A percentile compares a stretch with the other conserved stretches of the same genome.
Conservation (phyloP, 148 eudicot species). For the Persicaria maculosa region DNA sequence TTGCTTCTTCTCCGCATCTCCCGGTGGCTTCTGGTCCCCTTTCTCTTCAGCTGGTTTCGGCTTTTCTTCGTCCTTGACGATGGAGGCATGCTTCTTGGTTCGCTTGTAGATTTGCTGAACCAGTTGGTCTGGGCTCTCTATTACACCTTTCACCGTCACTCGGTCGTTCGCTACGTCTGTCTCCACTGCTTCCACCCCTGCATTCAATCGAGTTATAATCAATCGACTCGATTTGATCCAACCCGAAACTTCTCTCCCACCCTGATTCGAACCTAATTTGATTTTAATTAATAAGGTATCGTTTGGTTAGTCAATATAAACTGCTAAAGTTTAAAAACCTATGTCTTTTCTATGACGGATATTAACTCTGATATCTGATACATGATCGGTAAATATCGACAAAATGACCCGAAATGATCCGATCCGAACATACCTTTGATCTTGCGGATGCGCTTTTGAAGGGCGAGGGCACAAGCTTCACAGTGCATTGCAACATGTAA, state of each 20-base stretch:
- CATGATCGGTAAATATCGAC: no score
- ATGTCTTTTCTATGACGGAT: no score
- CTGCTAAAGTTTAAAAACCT: no score
- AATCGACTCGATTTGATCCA: no score
- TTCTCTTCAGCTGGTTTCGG: constrained; percentile 6
- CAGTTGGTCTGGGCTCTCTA: constrained; percentile 35
- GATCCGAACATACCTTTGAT: constrained; percentile 30
- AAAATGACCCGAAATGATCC: no score
- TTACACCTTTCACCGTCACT: constrained; percentile 41
- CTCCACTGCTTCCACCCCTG: constrained; percentile 61
- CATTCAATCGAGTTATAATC: neutral
- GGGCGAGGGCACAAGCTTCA: constrained; percentile 56
- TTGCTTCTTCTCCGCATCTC: constrained; percentile 17
- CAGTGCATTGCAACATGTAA: constrained; percentile 57
- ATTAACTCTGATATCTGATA: no score
- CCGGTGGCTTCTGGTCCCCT: constrained; percentile 23
- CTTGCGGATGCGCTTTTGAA: constrained; percentile 50
- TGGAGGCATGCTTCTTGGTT: constrained; percentile 44
- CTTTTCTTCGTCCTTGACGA: constrained; percentile 26
- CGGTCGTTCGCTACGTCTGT: constrained; percentile 47
- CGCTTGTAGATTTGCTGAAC: constrained; percentile 42
- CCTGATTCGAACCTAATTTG: no score
- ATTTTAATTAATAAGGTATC: no score
- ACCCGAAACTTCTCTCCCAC: no score
- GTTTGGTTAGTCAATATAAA: no score